phyloP scores from a whole-genome alignment of 1,284 basidiomycete species.

The Ganoderma meredithae region DNA sequence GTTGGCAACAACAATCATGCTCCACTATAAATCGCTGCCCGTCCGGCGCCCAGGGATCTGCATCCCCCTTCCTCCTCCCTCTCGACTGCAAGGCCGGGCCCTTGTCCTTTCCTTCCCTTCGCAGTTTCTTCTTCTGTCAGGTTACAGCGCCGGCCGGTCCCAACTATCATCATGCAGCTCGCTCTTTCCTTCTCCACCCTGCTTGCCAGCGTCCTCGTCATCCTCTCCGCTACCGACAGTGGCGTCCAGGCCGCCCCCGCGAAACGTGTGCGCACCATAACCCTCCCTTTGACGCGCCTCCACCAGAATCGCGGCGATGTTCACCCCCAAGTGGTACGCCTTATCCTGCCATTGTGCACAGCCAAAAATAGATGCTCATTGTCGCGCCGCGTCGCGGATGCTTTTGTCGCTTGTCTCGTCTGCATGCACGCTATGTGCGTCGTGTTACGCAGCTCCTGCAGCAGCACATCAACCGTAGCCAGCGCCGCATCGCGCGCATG shows the following conservation, averaged over 20 bases:
- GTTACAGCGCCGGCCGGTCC: slow-evolving; percentile 38
- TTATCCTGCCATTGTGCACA: slow-evolving; percentile 1
- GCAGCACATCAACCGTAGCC: slow-evolving; percentile 73
- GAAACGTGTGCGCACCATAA: slow-evolving; percentile 50
- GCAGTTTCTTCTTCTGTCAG: slow-evolving; percentile 36
- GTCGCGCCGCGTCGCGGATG: background rate
- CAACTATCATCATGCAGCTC: slow-evolving; percentile 56
- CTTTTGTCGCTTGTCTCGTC: background rate
- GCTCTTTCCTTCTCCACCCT: slow-evolving; percentile 58
- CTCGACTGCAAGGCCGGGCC: slow-evolving; percentile 39
- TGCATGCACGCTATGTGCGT: background rate
- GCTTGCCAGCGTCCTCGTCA: slow-evolving; percentile 59
- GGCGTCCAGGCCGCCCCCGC: slow-evolving; percentile 52
- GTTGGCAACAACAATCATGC: slow-evolving; percentile 25
- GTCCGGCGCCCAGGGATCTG: background rate
- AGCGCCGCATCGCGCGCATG: slow-evolving; percentile 75
- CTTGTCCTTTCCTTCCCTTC: slow-evolving; percentile 38
- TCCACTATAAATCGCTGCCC: slow-evolving; percentile 23
- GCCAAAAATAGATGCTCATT: slow-evolving; percentile 9
- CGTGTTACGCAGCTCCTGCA: slow-evolving; percentile 65
- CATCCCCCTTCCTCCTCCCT: slow-evolving; percentile 30
- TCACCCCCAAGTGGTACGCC: slow-evolving; percentile 71
- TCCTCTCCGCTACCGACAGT: slow-evolving; percentile 45
- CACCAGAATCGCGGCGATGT: slow-evolving; percentile 49
- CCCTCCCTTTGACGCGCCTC: slow-evolving; percentile 63